Conservation (phyloP, 2,329 filamentous ascomycete genomes). For the Ophiostoma australiae region DNA sequence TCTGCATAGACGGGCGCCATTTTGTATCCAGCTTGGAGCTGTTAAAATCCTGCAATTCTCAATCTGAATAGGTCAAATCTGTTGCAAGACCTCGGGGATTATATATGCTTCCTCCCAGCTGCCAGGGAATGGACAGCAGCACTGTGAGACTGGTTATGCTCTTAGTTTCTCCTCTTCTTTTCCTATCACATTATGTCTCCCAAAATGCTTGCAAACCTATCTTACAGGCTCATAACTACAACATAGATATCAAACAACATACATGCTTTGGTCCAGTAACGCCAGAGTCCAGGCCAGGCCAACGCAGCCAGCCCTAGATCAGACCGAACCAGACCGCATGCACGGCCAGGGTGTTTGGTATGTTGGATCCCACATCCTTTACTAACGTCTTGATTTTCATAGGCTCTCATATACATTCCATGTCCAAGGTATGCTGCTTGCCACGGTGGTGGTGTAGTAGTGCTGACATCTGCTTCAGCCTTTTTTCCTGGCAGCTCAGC, state of each 20-base stretch:
- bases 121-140: background rate
- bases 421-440: background rate
- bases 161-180: background rate
- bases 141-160: no score
- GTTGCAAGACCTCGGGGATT: background rate
- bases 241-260: background rate
- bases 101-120: background rate
- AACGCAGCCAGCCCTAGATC: no score
- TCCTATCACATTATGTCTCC: background rate
- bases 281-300: no score
- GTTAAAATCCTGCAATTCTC: background rate
- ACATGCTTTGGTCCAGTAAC: background rate
- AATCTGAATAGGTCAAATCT: background rate
- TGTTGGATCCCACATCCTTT: background rate
- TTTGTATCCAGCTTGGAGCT: background rate
- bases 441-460: background rate
- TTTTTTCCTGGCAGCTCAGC: background rate
- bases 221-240: background rate
- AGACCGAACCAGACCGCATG: no score
- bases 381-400: background rate
- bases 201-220: background rate
- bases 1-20: conserved; percentile 32
- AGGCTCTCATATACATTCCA: background rate
- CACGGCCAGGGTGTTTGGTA: background rate
- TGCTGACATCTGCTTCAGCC: background rate